These are phyloP conservation scores for Zasmidium angulare DNA, from an alignment of 2,329 filamentous ascomycete genomes.

Conservation along the genomic window DNA sequence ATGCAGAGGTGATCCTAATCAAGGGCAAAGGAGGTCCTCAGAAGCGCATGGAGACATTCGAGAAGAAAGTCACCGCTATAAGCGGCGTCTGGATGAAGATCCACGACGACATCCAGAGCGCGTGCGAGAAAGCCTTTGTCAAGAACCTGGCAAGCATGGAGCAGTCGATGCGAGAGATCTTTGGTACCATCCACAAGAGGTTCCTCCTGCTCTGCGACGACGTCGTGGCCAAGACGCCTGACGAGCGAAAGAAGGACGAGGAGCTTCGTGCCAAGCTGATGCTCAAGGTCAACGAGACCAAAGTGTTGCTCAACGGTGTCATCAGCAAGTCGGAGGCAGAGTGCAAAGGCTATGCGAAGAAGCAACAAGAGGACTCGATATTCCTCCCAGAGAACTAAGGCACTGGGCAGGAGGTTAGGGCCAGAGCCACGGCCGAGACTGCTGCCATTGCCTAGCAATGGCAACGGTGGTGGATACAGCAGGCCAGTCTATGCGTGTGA, in stretches of 20 bases:
- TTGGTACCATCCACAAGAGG: conserved; percentile 9
- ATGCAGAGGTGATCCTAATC: conserved; percentile 11
- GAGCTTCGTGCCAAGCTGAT: conserved; percentile 14
- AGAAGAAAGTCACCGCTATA: conserved; percentile 10
- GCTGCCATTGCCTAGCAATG: no score
- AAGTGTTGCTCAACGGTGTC: conserved; percentile 1
- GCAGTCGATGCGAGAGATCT: background rate
- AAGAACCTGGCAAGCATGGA: background rate
- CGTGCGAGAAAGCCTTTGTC: background rate
- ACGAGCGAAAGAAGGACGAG: conserved; percentile 8
- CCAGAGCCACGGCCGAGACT: no score
- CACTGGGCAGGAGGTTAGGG: no score
- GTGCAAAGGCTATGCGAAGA: background rate
- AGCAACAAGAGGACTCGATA: no score
- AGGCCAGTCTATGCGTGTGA: no score
- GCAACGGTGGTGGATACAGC: no score
- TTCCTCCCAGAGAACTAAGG: no score
- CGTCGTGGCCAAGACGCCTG: conserved; percentile 3
- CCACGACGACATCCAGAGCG: conserved; percentile 1
- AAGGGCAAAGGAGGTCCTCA: conserved; percentile 10
- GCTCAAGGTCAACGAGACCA: conserved; percentile 2
- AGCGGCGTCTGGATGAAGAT: conserved; percentile 11
- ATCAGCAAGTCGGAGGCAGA: background rate
- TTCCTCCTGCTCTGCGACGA: conserved; percentile 17
- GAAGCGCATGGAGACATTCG: conserved; percentile 2